phyloP scores from a whole-genome alignment of 2,329 filamentous ascomycete genomes.

The Pestalotiopsis sp. region DNA sequence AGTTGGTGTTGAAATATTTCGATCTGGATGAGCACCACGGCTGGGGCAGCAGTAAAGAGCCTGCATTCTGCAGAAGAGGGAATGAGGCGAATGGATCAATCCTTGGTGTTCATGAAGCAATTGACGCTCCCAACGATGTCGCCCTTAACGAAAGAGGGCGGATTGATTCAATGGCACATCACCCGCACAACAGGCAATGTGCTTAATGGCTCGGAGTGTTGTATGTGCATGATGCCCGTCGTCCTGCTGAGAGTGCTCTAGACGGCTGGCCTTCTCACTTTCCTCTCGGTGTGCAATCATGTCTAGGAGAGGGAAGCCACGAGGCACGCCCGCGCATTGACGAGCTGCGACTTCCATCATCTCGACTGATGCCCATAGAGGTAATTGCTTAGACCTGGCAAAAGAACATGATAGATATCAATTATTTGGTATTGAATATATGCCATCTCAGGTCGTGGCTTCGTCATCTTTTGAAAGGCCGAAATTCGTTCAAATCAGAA shows the following conservation, averaged over 20 bases:
- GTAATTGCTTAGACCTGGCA: not conserved
- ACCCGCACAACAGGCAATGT: too few relatives aligned
- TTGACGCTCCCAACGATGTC: too few relatives aligned
- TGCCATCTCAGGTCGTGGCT: too few relatives aligned
- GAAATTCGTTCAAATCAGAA: too few relatives aligned
- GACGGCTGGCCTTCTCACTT: not conserved
- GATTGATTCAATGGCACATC: too few relatives aligned
- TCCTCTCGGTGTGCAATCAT: not conserved
- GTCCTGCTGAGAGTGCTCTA: too few relatives aligned
- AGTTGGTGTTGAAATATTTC: constrained; percentile 19
- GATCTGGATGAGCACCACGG: constrained; percentile 18
- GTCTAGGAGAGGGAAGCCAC: not conserved
- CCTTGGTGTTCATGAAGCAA: too few relatives aligned
- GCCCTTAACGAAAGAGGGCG: too few relatives aligned
- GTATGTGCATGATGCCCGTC: too few relatives aligned
- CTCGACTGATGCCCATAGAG: not conserved
- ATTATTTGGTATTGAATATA: not conserved
- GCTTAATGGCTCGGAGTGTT: too few relatives aligned
- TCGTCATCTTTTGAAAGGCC: too few relatives aligned
- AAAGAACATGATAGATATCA: not conserved
- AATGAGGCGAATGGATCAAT: too few relatives aligned
- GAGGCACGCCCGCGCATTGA: not conserved
- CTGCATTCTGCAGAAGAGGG: constrained; percentile 28
- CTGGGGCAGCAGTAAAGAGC: constrained; percentile 37
- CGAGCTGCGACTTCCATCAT: not conserved